Evolutionary conservation across 2,329 filamentous ascomycete genomes (phyloP).

Genomic region (Claviceps sp.): DNA sequence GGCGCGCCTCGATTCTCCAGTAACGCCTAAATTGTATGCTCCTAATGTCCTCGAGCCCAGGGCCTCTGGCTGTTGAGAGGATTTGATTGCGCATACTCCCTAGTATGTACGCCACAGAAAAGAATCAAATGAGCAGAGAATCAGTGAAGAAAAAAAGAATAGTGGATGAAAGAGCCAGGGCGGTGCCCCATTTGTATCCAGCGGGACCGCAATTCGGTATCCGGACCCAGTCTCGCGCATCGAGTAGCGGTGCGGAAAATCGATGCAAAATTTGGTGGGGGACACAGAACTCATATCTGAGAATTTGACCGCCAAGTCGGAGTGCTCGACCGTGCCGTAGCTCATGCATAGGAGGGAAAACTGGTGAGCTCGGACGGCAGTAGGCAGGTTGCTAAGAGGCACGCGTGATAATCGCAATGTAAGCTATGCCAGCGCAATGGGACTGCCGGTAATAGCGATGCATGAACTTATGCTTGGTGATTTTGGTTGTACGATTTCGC

Average conservation of each 20-base stretch:
- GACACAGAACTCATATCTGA: too few relatives aligned
- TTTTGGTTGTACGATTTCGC: neutral
- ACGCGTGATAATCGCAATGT: neutral
- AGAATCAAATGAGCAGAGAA: too few relatives aligned
- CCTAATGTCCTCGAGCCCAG: neutral
- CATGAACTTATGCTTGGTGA: neutral
- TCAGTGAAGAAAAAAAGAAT: neutral
- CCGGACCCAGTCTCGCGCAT: neutral
- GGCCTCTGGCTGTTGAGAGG: neutral
- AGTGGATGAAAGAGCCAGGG: neutral
- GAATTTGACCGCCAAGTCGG: too few relatives aligned
- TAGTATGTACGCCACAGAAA: neutral
- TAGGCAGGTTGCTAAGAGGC: neutral
- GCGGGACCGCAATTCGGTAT: neutral
- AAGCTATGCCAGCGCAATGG: neutral
- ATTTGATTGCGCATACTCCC: neutral
- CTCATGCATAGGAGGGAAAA: too few relatives aligned
- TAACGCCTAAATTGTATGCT: neutral
- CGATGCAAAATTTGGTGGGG: neutral
- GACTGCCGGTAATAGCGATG: too few relatives aligned
- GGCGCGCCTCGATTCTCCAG: neutral
- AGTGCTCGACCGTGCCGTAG: neutral
- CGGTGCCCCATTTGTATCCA: neutral
- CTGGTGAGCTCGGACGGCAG: neutral
- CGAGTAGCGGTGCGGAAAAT: neutral